Evolutionary conservation across 345 rosid species (phyloP), one percentile per base, ranked within the genome.

Genomic region (Eucalyptus curtisii): DNA sequence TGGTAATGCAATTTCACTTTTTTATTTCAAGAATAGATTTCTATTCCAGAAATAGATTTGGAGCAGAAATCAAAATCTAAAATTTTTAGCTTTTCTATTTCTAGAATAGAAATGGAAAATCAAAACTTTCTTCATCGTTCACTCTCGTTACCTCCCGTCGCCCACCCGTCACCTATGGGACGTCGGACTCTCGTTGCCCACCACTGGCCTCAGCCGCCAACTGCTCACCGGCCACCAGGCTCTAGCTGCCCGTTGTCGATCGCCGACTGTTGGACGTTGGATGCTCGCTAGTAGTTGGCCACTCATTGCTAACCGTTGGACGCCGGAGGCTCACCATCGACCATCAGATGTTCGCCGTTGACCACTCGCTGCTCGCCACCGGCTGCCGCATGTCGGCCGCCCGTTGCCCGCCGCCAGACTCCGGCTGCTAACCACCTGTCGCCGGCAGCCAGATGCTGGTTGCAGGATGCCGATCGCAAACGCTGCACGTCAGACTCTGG

Each of bases 381-480:
- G 0, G 20, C 20, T 0, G 7, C 1, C 20, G 8, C 0, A 15
- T 6, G 52, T 49, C 1, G 3, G 0, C 0, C 19, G 0, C 52
- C 52, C 52, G 2, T 1, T 2, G 7, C 19, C 5, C 3, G 8
- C 19, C 20, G 0, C 0, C 0, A 7, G 6, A 49, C 52, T 49
- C 1, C 6, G 0, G 52, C 0, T 49, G 3, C 52, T 49, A 6
- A 20, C 19, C 50, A 49, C 50, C 0, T 0, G 1, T 6, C 1
- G 3, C 50, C 7, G 3, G 0, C 19, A 7, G 0, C 52, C 52
- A 49, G 5, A 49, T 1, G 52, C 7, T 49, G 0, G 19, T 49
- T 49, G 19, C 3, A 0, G 1, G 19, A 49, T 7, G 15, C 0
- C 5, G 19, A 1, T 49, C 7, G 3, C 52, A 14, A 3, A 49